A percentile compares a stretch with the other conserved stretches of the same genome.
Evolutionary conservation across 208 protist genomes (phyloP).

Genomic region (Leishmania arabica): DNA sequence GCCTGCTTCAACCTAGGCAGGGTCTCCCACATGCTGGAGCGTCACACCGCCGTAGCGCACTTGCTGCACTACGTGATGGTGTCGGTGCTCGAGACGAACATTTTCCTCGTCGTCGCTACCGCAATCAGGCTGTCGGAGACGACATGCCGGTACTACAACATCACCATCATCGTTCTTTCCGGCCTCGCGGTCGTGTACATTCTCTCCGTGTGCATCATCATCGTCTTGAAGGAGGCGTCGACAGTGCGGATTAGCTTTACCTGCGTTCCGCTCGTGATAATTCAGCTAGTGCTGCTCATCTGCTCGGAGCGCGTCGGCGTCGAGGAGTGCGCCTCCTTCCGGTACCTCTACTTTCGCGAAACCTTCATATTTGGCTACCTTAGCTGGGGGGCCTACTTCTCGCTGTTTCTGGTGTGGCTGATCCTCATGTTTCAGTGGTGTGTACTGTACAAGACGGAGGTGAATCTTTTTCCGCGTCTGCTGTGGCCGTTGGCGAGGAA

Average conservation of each 20-base stretch:
- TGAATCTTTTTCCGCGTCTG: slow-evolving; percentile 35
- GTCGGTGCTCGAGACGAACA: slow-evolving; percentile 61
- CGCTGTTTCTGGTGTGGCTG: slow-evolving; percentile 45
- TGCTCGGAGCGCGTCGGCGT: slow-evolving; percentile 13
- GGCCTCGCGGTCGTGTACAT: slow-evolving; percentile 38
- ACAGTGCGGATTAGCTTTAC: slow-evolving; percentile 43
- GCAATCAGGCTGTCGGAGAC: slow-evolving; percentile 12
- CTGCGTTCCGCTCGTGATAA: slow-evolving; percentile 23
- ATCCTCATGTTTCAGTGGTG: slow-evolving; percentile 35
- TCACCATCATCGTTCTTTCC: slow-evolving; percentile 33
- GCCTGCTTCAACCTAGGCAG: slow-evolving; percentile 62
- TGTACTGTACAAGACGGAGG: slow-evolving; percentile 5
- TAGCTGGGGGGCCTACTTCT: slow-evolving; percentile 34
- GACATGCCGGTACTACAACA: slow-evolving; percentile 29
- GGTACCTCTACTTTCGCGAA: slow-evolving; percentile 4
- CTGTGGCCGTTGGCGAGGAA: slow-evolving; percentile 19
- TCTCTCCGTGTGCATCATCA: slow-evolving; percentile 28
- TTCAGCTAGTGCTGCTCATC: slow-evolving; percentile 43
- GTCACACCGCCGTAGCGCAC: slow-evolving; percentile 39
- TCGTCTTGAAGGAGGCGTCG: slow-evolving; percentile 21
- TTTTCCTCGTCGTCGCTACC: slow-evolving; percentile 45
- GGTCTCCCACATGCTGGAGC: slow-evolving; percentile 31
- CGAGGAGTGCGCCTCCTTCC: slow-evolving; percentile 5
- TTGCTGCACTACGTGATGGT: slow-evolving; percentile 48
- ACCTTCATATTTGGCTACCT: slow-evolving; percentile 55